Percentiles rank a stretch among this genome's conserved stretches.
Conservation (phyloP, 495 filamentous ascomycete species). For the Aspergillus bertholletiae region DNA sequence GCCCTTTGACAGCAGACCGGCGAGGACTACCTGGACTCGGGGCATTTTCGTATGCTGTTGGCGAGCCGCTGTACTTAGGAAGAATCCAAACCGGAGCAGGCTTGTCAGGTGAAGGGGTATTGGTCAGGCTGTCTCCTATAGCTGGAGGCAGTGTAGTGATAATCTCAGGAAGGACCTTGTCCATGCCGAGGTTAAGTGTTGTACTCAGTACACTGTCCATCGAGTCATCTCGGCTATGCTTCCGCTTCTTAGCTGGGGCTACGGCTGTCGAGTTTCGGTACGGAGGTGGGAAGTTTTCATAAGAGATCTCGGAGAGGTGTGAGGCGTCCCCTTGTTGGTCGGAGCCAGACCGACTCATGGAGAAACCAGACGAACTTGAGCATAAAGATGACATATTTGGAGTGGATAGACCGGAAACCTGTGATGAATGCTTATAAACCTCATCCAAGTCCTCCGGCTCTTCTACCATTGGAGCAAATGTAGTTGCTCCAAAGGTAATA, state of each 20-base stretch:
- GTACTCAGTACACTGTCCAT: constrained; percentile 5
- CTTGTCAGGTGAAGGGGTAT: constrained; percentile 36
- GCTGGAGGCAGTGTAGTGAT: constrained; percentile 25
- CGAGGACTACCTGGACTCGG: constrained; percentile 31
- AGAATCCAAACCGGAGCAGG: constrained; percentile 26
- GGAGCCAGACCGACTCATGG: constrained; percentile 15
- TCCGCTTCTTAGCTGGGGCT: constrained; percentile 20
- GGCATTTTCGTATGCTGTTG: constrained; percentile 20
- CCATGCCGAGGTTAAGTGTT: constrained; percentile 8
- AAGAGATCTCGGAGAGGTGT: too few species aligned
- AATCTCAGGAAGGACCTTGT: constrained; percentile 23
- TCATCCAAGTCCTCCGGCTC: constrained; percentile 36
- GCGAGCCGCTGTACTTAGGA: constrained; percentile 20
- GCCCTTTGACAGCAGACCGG: constrained; percentile 34
- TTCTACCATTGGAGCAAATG: constrained; percentile 38
- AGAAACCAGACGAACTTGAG: constrained; percentile 18
- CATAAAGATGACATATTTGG: constrained; percentile 16
- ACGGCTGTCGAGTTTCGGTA: constrained; percentile 11
- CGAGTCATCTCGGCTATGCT: constrained; percentile 12
- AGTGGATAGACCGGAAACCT: constrained; percentile 14
- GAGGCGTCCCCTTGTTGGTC: constrained; percentile 4
- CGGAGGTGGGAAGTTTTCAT: constrained; percentile 13
- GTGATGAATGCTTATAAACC: constrained; percentile 15
- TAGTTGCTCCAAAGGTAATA: constrained; percentile 31
- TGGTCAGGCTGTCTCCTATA: constrained; percentile 18